These are phyloP conservation scores for Candida glaebosa DNA, from an alignment of 805 yeast species.

Conservation along the genomic window DNA sequence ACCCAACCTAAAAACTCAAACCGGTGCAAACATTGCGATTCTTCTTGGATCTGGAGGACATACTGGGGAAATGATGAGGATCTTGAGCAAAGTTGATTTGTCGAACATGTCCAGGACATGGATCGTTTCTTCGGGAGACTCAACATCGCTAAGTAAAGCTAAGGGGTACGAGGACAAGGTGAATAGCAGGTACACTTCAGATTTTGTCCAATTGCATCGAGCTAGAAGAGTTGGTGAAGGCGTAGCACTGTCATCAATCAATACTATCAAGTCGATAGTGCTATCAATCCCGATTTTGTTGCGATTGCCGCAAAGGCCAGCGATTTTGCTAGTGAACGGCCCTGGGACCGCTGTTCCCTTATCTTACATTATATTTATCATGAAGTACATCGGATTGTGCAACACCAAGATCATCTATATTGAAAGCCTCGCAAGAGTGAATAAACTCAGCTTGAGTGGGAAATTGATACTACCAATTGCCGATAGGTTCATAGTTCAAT, in stretches of 20 bases:
- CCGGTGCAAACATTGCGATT: background rate
- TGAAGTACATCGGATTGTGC: slow-evolving; percentile 46
- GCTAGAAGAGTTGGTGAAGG: slow-evolving; percentile 64
- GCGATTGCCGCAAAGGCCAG: slow-evolving; percentile 28
- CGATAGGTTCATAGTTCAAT: slow-evolving; percentile 84
- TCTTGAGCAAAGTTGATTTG: slow-evolving; percentile 44
- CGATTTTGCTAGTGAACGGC: slow-evolving; percentile 61
- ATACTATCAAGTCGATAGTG: slow-evolving; percentile 39
- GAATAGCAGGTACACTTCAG: slow-evolving; percentile 11
- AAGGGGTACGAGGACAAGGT: slow-evolving; percentile 30
- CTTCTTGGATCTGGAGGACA: slow-evolving; percentile 91
- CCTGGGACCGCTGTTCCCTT: slow-evolving; percentile 81
- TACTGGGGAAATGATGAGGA: slow-evolving; percentile 90
- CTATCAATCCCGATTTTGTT: slow-evolving; percentile 26
- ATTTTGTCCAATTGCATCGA: slow-evolving; percentile 40
- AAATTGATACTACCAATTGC: slow-evolving; percentile 62
- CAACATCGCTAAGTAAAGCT: slow-evolving; percentile 43
- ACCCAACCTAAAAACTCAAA: background rate
- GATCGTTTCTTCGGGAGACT: slow-evolving; percentile 50
- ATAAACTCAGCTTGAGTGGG: slow-evolving; percentile 74
- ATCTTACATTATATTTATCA: slow-evolving; percentile 51
- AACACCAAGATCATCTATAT: slow-evolving; percentile 66
- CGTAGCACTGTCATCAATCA: slow-evolving; percentile 41
- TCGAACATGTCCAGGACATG: slow-evolving; percentile 27
- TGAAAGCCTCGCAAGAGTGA: slow-evolving; percentile 85